phyloP scores from a whole-genome alignment of 148 eudicot genomes.

The Rheum nobile region DNA sequence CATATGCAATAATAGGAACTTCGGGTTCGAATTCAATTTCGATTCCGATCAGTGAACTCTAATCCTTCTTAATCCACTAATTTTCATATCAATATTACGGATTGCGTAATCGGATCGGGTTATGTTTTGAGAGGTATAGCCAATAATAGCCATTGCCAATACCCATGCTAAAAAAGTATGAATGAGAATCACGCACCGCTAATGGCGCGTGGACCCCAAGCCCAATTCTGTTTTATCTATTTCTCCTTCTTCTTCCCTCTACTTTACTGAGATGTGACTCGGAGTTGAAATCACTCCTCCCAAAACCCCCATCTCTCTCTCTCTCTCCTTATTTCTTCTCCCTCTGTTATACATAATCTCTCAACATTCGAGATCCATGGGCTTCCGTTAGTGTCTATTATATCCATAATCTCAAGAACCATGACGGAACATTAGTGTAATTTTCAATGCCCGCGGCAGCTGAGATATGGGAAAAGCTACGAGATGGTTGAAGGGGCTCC shows the following conservation, averaged over 20 bases:
- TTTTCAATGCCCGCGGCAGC: not conserved
- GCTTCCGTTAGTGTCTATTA: not conserved
- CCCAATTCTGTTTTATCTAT: not conserved
- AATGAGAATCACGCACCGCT: not conserved
- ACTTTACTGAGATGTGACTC: not conserved
- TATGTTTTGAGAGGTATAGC: no score
- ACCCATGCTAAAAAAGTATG: not conserved
- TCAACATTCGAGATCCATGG: not conserved
- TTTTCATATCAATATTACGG: no score
- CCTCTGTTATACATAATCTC: slow-evolving; percentile 8
- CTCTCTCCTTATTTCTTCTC: not conserved
- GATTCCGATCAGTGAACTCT: no score
- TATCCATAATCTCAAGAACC: slow-evolving; percentile 6
- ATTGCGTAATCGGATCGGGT: no score
- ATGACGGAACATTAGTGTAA: not conserved
- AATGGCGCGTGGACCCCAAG: not conserved
- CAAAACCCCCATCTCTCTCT: not conserved
- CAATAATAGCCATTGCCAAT: no score
- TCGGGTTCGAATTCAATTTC: no score
- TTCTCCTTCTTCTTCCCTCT: not conserved
- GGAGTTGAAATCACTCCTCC: not conserved
- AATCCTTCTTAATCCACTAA: no score
- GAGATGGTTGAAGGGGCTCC: slow-evolving; percentile 41
- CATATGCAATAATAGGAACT: no score
- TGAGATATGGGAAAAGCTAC: slow-evolving; percentile 58